A percentile compares a stretch with the other conserved stretches of the same genome.
These are phyloP conservation scores for Trichoderma asperelloides DNA, from an alignment of 495 filamentous ascomycete genomes.

Conservation along the genomic window DNA sequence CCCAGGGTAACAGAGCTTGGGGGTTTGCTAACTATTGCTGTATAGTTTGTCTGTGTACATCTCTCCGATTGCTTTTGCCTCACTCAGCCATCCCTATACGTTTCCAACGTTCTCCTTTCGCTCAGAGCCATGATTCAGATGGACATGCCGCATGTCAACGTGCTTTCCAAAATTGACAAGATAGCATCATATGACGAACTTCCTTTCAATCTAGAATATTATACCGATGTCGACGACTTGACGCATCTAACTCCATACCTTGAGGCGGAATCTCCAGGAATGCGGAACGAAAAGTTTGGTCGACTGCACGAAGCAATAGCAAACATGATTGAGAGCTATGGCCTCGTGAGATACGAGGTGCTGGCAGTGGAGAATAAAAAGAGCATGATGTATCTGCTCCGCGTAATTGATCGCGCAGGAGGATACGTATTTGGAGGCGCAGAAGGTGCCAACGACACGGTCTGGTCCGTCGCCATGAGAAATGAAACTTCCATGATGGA, in stretches of 20 bases:
- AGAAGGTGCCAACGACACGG: conserved; percentile 84
- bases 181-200: conserved; percentile 65
- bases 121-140: conserved; percentile 96
- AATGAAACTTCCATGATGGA: conserved; percentile 74
- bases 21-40: conserved; percentile 8
- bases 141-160: conserved; percentile 89
- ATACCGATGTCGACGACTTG: conserved; percentile 96
- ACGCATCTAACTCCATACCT: conserved; percentile 73
- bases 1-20: neutral
- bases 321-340: conserved; percentile 78
- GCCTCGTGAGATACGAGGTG: conserved; percentile 83
- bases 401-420: conserved; percentile 78
- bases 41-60: conserved; percentile 79
- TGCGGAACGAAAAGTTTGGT: conserved; percentile 64
- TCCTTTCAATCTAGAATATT: conserved; percentile 90
- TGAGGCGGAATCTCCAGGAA: conserved; percentile 43
- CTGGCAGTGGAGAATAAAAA: conserved; percentile 92
- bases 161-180: conserved; percentile 96
- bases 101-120: conserved; percentile 84
- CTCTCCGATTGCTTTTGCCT: conserved; percentile 88
- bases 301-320: conserved; percentile 79
- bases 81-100: conserved; percentile 85
- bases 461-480: conserved; percentile 92
- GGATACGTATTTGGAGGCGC: conserved; percentile 89
- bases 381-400: conserved; percentile 86